A percentile compares a stretch with the other conserved stretches of the same genome.
Conservation (phyloP, 2,329 filamentous ascomycete genomes). For the Eutypella sp. region DNA sequence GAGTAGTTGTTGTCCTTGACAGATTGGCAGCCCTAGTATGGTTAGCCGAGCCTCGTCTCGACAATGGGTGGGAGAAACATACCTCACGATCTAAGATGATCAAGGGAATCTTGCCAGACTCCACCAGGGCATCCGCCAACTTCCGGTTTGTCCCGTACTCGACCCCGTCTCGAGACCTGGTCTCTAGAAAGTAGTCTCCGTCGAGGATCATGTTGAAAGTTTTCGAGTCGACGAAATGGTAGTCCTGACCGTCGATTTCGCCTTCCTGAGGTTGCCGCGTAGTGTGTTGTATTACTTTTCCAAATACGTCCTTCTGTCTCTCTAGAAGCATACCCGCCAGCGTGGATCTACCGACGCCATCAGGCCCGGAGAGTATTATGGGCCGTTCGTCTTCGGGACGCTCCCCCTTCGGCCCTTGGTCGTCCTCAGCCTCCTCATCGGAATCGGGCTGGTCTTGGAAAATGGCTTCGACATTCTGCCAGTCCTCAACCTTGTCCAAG, state of each 20-base stretch:
- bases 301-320: conserved; percentile 61
- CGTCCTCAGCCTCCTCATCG: conserved; percentile 30
- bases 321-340: conserved; percentile 60
- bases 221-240: conserved; percentile 51
- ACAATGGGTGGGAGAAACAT: conserved; percentile 23
- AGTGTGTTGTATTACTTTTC: conserved; percentile 50
- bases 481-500: conserved; percentile 85
- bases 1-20: conserved; percentile 52
- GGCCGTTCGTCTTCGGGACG: conserved; percentile 43
- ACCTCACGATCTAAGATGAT: conserved; percentile 51
- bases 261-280: conserved; percentile 44
- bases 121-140: conserved; percentile 45
- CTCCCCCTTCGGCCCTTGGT: conserved; percentile 26
- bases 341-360: conserved; percentile 57
- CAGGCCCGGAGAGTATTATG: conserved; percentile 65
- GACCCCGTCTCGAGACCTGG: conserved; percentile 41
- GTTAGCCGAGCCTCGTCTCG: background rate
- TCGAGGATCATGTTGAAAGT: conserved; percentile 55
- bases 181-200: conserved; percentile 56
- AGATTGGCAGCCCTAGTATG: conserved; percentile 46
- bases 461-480: conserved; percentile 60
- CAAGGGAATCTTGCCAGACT: conserved; percentile 55
- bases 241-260: conserved; percentile 47
- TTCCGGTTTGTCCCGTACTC: conserved; percentile 54
- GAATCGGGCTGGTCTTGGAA: conserved; percentile 40